phyloP scores from a whole-genome alignment of 768 basidiomycete species.

The Lactarius sanguifluus region DNA sequence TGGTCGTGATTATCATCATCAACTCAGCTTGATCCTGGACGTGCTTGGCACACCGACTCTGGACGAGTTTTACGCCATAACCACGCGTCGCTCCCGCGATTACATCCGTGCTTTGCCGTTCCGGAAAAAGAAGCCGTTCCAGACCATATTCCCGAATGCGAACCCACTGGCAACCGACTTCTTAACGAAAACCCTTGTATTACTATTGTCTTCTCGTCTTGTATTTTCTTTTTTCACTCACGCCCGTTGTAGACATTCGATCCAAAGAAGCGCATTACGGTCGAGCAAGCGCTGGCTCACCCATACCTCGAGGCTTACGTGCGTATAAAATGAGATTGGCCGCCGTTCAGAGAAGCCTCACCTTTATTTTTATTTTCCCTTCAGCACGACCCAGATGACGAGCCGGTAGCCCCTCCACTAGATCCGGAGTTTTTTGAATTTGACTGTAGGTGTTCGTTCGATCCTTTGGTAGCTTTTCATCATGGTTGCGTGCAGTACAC shows the following conservation, averaged over 20 bases:
- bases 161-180: slow-evolving; percentile 75
- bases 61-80: slow-evolving; percentile 98
- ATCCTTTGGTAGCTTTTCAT: neutral
- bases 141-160: slow-evolving; percentile 87
- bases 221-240: too few relatives aligned
- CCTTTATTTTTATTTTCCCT: neutral
- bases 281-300: slow-evolving; percentile 92
- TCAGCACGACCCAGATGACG: slow-evolving; percentile 94
- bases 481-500: slow-evolving; percentile 54
- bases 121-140: slow-evolving; percentile 81
- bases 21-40: slow-evolving; percentile 92
- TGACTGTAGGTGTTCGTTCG: slow-evolving; percentile 59
- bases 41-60: slow-evolving; percentile 95
- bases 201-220: slow-evolving; percentile 7
- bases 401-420: slow-evolving; percentile 93
- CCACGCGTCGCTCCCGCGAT: slow-evolving; percentile 86
- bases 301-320: slow-evolving; percentile 94
- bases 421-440: slow-evolving; percentile 97
- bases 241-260: slow-evolving; percentile 74
- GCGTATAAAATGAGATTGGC: slow-evolving; percentile 35
- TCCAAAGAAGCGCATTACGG: slow-evolving; percentile 94
- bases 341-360: slow-evolving; percentile 2
- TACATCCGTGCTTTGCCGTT: slow-evolving; percentile 95
- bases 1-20: slow-evolving; percentile 95
- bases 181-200: slow-evolving; percentile 80